Evolutionary conservation across 2,329 filamentous ascomycete genomes (phyloP).

Genomic region (Alternaria arborescens): DNA sequence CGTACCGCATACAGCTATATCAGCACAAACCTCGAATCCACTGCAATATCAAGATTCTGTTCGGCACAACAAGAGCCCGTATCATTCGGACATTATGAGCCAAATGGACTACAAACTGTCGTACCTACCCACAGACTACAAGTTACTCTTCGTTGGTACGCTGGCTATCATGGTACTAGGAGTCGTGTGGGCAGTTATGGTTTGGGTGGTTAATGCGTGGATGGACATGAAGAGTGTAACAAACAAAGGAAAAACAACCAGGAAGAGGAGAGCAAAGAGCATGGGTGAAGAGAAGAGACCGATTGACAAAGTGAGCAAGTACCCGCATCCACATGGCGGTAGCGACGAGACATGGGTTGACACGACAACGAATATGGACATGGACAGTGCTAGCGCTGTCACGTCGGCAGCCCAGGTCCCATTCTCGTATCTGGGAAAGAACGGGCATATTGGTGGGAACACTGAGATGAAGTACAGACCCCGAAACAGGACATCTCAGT

Average conservation of each 20-base stretch:
- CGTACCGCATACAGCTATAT: slow-evolving; percentile 4
- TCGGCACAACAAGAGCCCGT: background rate
- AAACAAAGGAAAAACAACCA: background rate
- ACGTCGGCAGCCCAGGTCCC: slow-evolving; percentile 2
- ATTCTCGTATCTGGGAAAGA: background rate
- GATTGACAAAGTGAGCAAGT: slow-evolving; percentile 26
- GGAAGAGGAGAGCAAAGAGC: background rate
- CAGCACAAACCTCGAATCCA: background rate
- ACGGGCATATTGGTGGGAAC: background rate
- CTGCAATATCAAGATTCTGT: background rate
- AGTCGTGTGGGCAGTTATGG: slow-evolving; percentile 15
- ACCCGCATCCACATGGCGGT: background rate
- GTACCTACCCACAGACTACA: slow-evolving; percentile 12
- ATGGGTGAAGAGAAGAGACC: slow-evolving; percentile 13
- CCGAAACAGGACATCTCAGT: background rate
- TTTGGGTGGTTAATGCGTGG: slow-evolving; percentile 17
- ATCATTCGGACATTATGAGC: slow-evolving; percentile 2
- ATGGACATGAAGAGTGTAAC: background rate
- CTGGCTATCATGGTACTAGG: slow-evolving; percentile 13
- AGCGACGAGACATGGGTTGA: background rate
- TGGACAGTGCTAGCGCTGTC: background rate
- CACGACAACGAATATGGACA: too few relatives aligned
- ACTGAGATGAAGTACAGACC: background rate
- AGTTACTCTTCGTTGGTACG: slow-evolving; percentile 7
- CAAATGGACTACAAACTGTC: slow-evolving; percentile 14